Evolutionary conservation across 305 asterid species (phyloP), one percentile per base, ranked within the genome.

Genomic region (Rubia tinctorum): DNA sequence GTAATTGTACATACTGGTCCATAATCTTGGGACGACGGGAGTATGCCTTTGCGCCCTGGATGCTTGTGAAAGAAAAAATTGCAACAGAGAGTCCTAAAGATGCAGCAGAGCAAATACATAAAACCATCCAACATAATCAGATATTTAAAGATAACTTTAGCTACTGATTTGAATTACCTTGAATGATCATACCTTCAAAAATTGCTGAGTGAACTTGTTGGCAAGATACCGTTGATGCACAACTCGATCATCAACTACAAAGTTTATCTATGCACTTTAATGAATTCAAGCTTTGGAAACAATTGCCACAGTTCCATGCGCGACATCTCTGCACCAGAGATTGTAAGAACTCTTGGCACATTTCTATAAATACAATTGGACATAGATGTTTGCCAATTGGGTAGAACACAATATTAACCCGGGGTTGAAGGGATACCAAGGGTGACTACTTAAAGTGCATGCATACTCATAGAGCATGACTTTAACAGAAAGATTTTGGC

Each of bases 181-280:
- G n/a, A n/a, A n/a, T n/a, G n/a, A n/a, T n/a, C n/a, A n/a, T n/a
- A n/a, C n/a, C n/a, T 69, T 74, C 27, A 66, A 74, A 42, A 66
- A 66, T 18, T 39, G 51, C 20, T 73, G 7, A 23, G 51, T 37
- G 39, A 10, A 13, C 3, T 15, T 14, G 60, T 42, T 53, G 68
- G 49, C 27, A 69, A 69, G 64, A 47, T 61, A 69, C 55, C 12
- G 51, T 0, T 8, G 53, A 11, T 8, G 18, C 23, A n/a, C 60
- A 11, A 43, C 74, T 44, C 1, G 27, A 14, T 5, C 15, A 22
- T 14, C 39, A 39, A 63, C 23, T 66, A 45, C 47, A 18, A 23
- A 59, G 45, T 43, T 82, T 79, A 95, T 86, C 97, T 92, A 64
- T 95, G 99, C 76, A 92, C 97, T 83, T 89, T 92, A 68, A 95